These are phyloP conservation scores for Hyphopichia fennica DNA, from an alignment of 1,139 yeast genomes.

Conservation along the genomic window DNA sequence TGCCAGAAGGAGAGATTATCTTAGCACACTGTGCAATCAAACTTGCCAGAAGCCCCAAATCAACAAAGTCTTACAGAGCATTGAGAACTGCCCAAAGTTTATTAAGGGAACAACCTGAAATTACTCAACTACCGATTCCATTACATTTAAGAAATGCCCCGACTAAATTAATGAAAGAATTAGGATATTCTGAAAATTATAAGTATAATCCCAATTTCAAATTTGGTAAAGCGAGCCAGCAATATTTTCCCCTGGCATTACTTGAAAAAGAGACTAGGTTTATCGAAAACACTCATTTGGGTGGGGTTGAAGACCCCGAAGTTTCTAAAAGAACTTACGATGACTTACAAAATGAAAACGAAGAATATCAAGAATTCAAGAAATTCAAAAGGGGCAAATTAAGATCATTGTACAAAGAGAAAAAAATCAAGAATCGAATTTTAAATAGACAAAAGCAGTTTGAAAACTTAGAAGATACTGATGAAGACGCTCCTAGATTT, in stretches of 20 bases:
- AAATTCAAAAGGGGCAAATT: conserved; percentile 3
- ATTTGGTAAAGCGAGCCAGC: conserved; percentile 73
- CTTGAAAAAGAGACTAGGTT: conserved; percentile 29
- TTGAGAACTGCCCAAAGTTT: conserved; percentile 64
- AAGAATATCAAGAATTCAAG: conserved; percentile 31
- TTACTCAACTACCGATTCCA: conserved; percentile 67
- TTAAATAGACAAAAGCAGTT: conserved; percentile 1
- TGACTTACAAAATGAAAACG: conserved; percentile 20
- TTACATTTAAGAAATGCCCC: conserved; percentile 92
- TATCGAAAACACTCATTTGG: conserved; percentile 40
- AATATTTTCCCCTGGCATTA: conserved; percentile 60
- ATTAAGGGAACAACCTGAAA: conserved; percentile 59
- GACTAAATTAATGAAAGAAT: conserved; percentile 80
- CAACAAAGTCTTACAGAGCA: conserved; percentile 81
- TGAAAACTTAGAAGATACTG: conserved; percentile 7
- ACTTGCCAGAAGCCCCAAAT: conserved; percentile 80
- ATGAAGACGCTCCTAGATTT: conserved; percentile 8
- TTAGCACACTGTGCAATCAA: conserved; percentile 92
- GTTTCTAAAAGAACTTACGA: conserved; percentile 22
- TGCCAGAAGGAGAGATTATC: conserved; percentile 93
- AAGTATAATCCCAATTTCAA: conserved; percentile 82
- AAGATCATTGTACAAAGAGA: background rate
- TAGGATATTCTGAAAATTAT: conserved; percentile 83
- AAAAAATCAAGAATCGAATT: background rate
- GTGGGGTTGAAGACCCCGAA: conserved; percentile 25